A percentile compares a stretch with the other conserved stretches of the same genome.
Evolutionary conservation across 2,329 filamentous ascomycete species (phyloP).

Genomic region (Fusarium newnesense): DNA sequence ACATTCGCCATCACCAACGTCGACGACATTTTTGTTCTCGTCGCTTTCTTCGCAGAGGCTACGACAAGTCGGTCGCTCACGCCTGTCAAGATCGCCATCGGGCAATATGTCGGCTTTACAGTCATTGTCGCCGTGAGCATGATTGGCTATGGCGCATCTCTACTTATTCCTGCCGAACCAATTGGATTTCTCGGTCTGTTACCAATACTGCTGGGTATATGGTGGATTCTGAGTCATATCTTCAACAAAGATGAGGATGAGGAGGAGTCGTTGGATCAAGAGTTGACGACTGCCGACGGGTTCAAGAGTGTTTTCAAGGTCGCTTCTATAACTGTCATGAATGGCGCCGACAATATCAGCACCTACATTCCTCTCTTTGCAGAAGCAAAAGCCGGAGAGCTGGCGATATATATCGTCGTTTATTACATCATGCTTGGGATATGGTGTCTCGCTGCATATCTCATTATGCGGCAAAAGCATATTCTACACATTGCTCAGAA

Average conservation of each 20-base stretch:
- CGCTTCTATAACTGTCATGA: conserved; percentile 1
- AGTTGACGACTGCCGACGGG: background rate
- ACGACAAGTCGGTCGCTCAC: background rate
- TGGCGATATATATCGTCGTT: background rate
- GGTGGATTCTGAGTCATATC: background rate
- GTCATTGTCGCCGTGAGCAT: conserved; percentile 1
- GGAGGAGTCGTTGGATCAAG: background rate
- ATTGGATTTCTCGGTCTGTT: conserved; percentile 4
- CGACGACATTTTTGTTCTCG: conserved; percentile 3
- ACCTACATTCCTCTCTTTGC: conserved; percentile 1
- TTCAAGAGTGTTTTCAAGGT: conserved; percentile 5
- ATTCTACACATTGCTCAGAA: background rate
- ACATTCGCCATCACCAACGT: conserved; percentile 5
- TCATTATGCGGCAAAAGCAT: conserved; percentile 1
- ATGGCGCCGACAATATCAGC: conserved; percentile 1
- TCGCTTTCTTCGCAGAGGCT: background rate
- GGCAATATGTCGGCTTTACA: conserved; percentile 6
- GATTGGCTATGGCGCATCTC: background rate
- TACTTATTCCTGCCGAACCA: background rate
- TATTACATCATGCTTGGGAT: background rate
- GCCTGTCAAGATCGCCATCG: background rate
- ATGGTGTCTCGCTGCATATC: background rate
- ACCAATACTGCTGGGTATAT: background rate
- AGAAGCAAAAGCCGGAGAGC: background rate
- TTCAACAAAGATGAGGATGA: background rate